Percentiles rank a stretch among this genome's conserved stretches.
Conservation (phyloP, 1,284 basidiomycete genomes). For the Boletus calvinii region DNA sequence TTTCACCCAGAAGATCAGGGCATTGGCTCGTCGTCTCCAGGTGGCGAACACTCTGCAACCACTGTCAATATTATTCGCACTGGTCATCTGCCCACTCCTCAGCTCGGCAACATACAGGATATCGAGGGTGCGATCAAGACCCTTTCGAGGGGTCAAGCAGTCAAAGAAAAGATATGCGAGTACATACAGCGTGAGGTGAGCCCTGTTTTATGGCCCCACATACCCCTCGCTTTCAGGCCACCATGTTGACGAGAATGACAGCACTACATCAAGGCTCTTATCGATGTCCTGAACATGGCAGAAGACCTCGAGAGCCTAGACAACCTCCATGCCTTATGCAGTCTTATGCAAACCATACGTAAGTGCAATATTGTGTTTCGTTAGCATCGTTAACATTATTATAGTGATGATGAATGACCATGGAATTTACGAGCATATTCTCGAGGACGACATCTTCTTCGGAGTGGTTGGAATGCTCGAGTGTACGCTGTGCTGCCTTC, state of each 20-base stretch:
- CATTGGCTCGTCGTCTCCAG: conserved; percentile 56
- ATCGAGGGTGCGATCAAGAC: conserved; percentile 76
- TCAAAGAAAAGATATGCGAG: conserved; percentile 80
- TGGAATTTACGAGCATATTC: conserved; percentile 90
- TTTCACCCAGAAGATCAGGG: conserved; percentile 44
- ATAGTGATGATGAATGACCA: conserved; percentile 97
- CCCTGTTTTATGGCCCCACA: conserved; percentile 8
- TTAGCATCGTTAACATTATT: conserved; percentile 17
- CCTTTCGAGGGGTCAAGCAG: conserved; percentile 59
- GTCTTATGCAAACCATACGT: conserved; percentile 95
- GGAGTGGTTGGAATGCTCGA: conserved; percentile 96
- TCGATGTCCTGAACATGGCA: conserved; percentile 82
- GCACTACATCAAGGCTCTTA: conserved; percentile 88
- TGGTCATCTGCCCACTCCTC: conserved; percentile 68
- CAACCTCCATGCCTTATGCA: conserved; percentile 88
- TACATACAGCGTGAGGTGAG: conserved; percentile 76
- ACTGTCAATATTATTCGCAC: conserved; percentile 64
- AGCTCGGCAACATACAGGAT: conserved; percentile 69
- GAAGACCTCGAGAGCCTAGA: conserved; percentile 91
- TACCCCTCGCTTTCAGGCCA: background rate
- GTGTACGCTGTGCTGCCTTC: conserved; percentile 57
- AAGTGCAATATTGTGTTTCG: conserved; percentile 37
- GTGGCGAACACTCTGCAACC: conserved; percentile 57
- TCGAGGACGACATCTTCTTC: conserved; percentile 91
- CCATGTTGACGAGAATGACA: conserved; percentile 35